phyloP scores from a whole-genome alignment of 768 basidiomycete species.

The Pulveroboletus sp. region DNA sequence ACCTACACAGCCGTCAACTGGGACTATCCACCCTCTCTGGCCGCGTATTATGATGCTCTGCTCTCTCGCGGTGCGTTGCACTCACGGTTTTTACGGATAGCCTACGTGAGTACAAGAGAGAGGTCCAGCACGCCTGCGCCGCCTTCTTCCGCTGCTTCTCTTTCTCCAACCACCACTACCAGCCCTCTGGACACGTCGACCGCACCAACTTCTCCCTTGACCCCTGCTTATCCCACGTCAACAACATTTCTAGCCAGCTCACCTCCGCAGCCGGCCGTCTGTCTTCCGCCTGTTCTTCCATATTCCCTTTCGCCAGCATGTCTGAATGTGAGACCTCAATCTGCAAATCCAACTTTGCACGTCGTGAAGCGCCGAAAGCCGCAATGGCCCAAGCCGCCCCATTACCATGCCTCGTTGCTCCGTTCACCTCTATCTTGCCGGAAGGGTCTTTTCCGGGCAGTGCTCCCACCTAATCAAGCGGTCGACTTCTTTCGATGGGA shows the following conservation, averaged over 20 bases:
- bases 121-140: background rate
- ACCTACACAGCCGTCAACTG: conserved; percentile 15
- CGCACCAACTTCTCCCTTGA: background rate
- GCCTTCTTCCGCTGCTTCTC: background rate
- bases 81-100: conserved; percentile 26
- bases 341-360: conserved; percentile 4
- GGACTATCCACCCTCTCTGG: conserved; percentile 18
- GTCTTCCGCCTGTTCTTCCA: background rate
- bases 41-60: conserved; percentile 16
- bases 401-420: conserved; percentile 26
- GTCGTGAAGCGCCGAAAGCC: conserved; percentile 10
- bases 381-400: conserved; percentile 24
- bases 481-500: conserved; percentile 28
- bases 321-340: background rate
- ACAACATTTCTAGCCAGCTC: background rate
- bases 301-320: conserved; percentile 5
- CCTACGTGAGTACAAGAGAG: conserved; percentile 13
- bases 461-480: conserved; percentile 15
- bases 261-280: background rate
- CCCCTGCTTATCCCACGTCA: background rate
- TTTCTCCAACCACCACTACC: background rate
- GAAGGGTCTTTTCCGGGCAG: conserved; percentile 23
- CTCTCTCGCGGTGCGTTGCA: conserved; percentile 24
- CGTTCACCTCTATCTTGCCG: conserved; percentile 23
- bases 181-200: conserved; percentile 1